Evolutionary conservation across 2,329 filamentous ascomycete species (phyloP), one percentile per base, ranked within the genome.

Genomic region (Aspergillus chevalieri): DNA sequence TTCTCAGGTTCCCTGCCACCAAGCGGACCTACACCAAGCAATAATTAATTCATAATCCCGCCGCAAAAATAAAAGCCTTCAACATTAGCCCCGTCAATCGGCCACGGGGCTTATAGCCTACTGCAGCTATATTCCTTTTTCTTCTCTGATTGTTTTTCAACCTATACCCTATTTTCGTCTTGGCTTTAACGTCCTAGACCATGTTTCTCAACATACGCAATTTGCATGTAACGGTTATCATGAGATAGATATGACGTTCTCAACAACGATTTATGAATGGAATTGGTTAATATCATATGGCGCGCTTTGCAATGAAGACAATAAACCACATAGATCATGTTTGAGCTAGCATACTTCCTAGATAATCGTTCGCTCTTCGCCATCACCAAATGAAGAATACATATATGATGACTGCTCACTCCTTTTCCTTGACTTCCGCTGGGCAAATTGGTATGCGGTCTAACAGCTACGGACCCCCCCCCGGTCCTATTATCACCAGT

Each of bases 1-100:
- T 30, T 47, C 46, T 53, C 66, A 90, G 87, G 59, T 91, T 83
- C 77, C 88, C 88, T 59, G 87, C 83, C 78, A 87, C 87, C 65
- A 91, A 92, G 80, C 83, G 91, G 73, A 76, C 81, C 58, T 92
- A 89, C 74, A 71, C 78, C 61, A 67, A 78, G 56, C 74, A 74
- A 52, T 59, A 30, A 30, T 12, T 30, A 12, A 60, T 38, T 58
- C 47, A 61, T 59, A 41, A 65, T 64, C 60, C 38, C 45, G 36
- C 28, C 39, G 28, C 36, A 43, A 22, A 26, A 24, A 42, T 6
- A 21, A 41, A 41, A 41, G 10, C 8, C 10, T 41, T 41, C 38
- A 41, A 41, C 38, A 21, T 41, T 19, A 26, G 44, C 38, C 21
- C 30, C 33, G 21, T 33, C 24, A 28, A 43, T 24, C 33, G 28